phyloP scores from a whole-genome alignment of 2,329 filamentous ascomycete genomes.

The Pseudocercospora eumusae region DNA sequence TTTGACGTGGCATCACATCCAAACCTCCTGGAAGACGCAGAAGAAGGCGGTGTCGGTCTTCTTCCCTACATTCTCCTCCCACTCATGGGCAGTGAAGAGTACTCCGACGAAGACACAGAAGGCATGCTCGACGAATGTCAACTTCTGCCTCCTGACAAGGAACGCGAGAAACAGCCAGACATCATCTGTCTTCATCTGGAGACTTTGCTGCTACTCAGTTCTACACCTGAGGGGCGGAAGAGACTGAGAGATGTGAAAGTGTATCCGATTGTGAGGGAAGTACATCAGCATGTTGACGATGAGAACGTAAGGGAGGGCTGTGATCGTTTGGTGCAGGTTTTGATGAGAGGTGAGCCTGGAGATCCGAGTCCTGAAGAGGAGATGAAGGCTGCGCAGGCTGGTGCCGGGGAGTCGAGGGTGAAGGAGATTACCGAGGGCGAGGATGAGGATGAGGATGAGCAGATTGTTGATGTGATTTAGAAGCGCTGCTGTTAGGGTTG shows the following conservation, averaged over 20 bases:
- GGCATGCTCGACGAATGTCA: conserved; percentile 89
- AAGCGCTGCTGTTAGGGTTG: conserved; percentile 1
- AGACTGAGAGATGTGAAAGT: conserved; percentile 74
- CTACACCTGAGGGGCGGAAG: conserved; percentile 73
- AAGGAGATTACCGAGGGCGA: conserved; percentile 45
- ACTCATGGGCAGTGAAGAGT: conserved; percentile 84
- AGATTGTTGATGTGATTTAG: conserved; percentile 31
- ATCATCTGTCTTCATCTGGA: conserved; percentile 88
- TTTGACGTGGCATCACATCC: conserved; percentile 76
- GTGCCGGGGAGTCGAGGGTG: conserved; percentile 41
- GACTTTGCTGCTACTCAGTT: conserved; percentile 79
- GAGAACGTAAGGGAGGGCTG: conserved; percentile 81
- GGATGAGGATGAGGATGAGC: conserved; percentile 32
- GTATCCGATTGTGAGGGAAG: conserved; percentile 86
- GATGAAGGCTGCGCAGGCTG: conserved; percentile 32
- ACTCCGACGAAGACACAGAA: conserved; percentile 79
- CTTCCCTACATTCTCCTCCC: conserved; percentile 87
- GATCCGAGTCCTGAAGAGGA: conserved; percentile 47
- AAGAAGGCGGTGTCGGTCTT: conserved; percentile 72
- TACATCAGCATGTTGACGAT: conserved; percentile 74
- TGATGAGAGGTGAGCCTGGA: conserved; percentile 76
- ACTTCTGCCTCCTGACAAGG: conserved; percentile 84
- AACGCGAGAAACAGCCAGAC: conserved; percentile 71
- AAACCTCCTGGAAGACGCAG: conserved; percentile 57
- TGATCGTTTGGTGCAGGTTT: conserved; percentile 83